Conservation (phyloP, 2,329 filamentous ascomycete genomes). For the Endothia cerciana region DNA sequence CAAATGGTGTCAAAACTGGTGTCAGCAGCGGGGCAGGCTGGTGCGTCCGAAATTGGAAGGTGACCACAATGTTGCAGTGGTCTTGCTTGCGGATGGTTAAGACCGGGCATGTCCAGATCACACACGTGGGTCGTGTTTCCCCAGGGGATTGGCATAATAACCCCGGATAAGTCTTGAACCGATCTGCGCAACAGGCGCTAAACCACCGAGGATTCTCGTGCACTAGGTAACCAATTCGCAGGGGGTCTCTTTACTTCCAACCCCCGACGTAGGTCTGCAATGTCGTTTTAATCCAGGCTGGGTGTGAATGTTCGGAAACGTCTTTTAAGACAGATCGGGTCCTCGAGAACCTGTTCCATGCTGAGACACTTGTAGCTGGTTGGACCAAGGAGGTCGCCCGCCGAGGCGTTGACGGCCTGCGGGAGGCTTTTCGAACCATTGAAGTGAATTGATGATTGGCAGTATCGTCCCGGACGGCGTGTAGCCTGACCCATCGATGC, state of each 20-base stretch:
- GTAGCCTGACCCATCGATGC: no score
- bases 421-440: no score
- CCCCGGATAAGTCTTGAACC: background rate
- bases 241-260: no score
- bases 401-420: slow-evolving; percentile 29
- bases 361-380: slow-evolving; percentile 33
- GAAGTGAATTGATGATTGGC: no score
- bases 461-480: no score
- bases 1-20: background rate
- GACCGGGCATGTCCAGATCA: background rate
- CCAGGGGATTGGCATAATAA: slow-evolving; percentile 17
- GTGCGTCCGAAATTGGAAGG: slow-evolving; percentile 20
- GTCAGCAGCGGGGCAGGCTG: background rate
- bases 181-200: background rate
- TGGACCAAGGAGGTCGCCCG: slow-evolving; percentile 25
- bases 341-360: slow-evolving; percentile 36
- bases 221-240: no score
- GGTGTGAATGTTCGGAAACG: slow-evolving; percentile 29
- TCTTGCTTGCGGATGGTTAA: background rate
- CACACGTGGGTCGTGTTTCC: slow-evolving; percentile 20
- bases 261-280: no score
- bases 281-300: no score
- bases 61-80: background rate
- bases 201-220: background rate
- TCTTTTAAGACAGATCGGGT: slow-evolving; percentile 38